Conservation (phyloP, 1,284 basidiomycete species). For the Tylopilus orsonianus region DNA sequence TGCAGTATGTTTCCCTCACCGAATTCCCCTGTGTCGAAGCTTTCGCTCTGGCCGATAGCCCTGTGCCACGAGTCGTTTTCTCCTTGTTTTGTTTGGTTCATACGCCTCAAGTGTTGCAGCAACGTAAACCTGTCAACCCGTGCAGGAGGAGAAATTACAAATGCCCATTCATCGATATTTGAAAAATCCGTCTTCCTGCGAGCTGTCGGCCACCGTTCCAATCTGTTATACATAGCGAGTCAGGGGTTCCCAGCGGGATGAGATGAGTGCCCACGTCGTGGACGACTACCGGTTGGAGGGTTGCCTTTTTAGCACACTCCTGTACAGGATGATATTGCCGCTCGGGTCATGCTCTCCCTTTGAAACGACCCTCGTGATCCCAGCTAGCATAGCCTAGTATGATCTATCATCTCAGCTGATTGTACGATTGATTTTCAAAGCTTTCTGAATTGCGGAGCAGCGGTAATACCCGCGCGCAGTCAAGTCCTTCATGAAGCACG, state of each 20-base stretch:
- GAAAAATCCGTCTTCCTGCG: conserved; percentile 1
- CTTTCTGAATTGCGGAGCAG: conserved; percentile 14
- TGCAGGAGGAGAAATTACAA: not conserved
- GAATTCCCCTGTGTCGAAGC: conserved; percentile 3
- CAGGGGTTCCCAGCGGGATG: conserved; percentile 4
- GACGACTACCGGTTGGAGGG: conserved; percentile 1
- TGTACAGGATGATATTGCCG: not conserved
- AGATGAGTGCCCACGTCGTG: conserved; percentile 5
- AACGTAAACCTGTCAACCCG: not conserved
- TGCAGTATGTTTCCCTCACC: not conserved
- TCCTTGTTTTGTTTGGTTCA: not conserved
- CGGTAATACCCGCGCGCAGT: conserved; percentile 22
- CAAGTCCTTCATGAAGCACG: conserved; percentile 15
- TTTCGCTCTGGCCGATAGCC: conserved; percentile 8
- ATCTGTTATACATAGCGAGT: conserved; percentile 6
- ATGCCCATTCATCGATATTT: not conserved
- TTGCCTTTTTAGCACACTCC: conserved; percentile 13
- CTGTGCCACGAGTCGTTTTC: conserved; percentile 1
- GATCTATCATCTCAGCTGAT: conserved; percentile 17
- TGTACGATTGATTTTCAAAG: conserved; percentile 9
- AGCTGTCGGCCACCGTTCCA: conserved; percentile 3
- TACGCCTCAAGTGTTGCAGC: not conserved
- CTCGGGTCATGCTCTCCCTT: conserved; percentile 9
- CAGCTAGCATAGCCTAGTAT: conserved; percentile 16
- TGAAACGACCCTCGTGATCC: conserved; percentile 21